Percentiles rank a stretch among this genome's conserved stretches.
Conservation (phyloP, 768 basidiomycete genomes). For the Tricholoma sp. region DNA sequence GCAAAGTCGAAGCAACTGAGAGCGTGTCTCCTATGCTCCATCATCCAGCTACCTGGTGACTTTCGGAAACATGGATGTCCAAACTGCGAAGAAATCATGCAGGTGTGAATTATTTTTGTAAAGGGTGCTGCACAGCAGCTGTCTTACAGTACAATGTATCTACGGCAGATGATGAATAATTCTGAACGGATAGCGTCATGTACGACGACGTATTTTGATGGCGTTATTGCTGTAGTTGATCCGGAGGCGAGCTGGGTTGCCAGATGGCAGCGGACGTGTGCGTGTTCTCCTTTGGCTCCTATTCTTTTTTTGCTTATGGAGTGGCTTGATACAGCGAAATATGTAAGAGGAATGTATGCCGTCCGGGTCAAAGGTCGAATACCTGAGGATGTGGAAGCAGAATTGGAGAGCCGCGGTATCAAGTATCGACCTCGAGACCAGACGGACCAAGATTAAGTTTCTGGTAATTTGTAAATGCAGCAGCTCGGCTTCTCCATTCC, state of each 20-base stretch:
- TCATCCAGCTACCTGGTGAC: conserved; percentile 79
- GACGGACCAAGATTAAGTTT: conserved; percentile 57
- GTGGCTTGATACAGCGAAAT: conserved; percentile 58
- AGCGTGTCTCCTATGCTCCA: conserved; percentile 91
- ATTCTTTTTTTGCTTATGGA: conserved; percentile 3
- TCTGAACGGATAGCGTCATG: conserved; percentile 79
- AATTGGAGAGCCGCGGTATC: conserved; percentile 71
- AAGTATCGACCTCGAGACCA: conserved; percentile 85
- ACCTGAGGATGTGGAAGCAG: conserved; percentile 80
- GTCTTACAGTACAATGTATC: neutral
- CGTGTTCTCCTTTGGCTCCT: conserved; percentile 22
- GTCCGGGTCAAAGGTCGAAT: conserved; percentile 83
- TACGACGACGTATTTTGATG: conserved; percentile 92
- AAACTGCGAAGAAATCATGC: conserved; percentile 94
- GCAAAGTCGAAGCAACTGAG: conserved; percentile 72
- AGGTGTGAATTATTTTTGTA: conserved; percentile 42
- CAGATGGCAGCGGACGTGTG: conserved; percentile 92
- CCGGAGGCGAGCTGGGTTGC: conserved; percentile 93
- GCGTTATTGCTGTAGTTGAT: conserved; percentile 81
- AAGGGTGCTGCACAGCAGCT: neutral
- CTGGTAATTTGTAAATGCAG: neutral
- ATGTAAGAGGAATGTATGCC: conserved; percentile 89
- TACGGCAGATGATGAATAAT: conserved; percentile 76
- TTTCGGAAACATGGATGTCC: conserved; percentile 88
- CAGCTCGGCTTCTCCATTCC: neutral